Conservation (phyloP, 164 flowering plant genomes). For the Vitis cinerea region DNA sequence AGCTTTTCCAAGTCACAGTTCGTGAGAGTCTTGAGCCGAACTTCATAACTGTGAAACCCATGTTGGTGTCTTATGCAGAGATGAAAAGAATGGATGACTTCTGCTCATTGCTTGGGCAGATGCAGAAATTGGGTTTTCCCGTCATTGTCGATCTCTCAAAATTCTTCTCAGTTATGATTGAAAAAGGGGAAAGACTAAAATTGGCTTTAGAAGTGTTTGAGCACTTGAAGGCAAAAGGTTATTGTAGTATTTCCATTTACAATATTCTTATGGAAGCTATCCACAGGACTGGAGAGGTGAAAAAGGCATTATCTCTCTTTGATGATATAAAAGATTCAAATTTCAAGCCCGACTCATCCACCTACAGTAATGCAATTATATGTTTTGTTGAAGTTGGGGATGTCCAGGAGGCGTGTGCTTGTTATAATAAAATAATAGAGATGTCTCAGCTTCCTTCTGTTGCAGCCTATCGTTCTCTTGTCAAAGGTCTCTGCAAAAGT, state of each 20-base stretch:
- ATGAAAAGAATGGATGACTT: constrained; percentile 53
- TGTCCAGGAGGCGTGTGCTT: constrained; percentile 62
- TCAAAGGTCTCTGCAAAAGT: constrained; percentile 68
- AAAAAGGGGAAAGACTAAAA: constrained; percentile 32
- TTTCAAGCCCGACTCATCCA: constrained; percentile 52
- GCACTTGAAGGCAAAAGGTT: constrained; percentile 51
- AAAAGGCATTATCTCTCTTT: constrained; percentile 59
- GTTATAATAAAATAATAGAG: constrained; percentile 65
- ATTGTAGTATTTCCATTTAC: constrained; percentile 54
- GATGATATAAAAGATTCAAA: constrained; percentile 47
- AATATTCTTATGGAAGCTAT: constrained; percentile 74
- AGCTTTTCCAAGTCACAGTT: constrained; percentile 58
- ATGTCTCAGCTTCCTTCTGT: constrained; percentile 54
- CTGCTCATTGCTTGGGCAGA: constrained; percentile 49
- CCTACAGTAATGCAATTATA: constrained; percentile 59
- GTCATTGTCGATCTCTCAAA: constrained; percentile 53
- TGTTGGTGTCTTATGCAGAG: constrained; percentile 65
- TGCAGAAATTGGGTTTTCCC: constrained; percentile 52
- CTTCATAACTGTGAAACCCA: constrained; percentile 67
- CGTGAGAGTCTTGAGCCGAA: constrained; percentile 72
- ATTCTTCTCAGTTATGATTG: constrained; percentile 59
- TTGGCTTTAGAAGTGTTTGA: constrained; percentile 62
- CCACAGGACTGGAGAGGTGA: constrained; percentile 44
- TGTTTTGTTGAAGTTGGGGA: constrained; percentile 64
- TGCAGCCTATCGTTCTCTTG: constrained; percentile 67